Evolutionary conservation across 2,329 filamentous ascomycete species (phyloP), one percentile per base, ranked within the genome.

Genomic region (Fusarium sp.): DNA sequence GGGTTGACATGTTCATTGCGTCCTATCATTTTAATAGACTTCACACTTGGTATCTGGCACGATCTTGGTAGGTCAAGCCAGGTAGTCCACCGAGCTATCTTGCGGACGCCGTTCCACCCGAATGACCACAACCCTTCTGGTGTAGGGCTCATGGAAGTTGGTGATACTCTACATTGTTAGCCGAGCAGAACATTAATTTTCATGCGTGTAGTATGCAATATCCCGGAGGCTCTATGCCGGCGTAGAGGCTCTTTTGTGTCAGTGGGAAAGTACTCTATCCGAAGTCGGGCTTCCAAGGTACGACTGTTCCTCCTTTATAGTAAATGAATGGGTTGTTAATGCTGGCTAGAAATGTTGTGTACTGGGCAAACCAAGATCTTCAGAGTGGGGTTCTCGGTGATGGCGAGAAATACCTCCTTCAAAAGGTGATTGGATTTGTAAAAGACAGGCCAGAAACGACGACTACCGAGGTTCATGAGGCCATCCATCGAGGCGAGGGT

Each of bases 1-100:
- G 68, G 63, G 1, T 15, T 71, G 8, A 5, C 31, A 7, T 68
- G 39, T n/a, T 55, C 63, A 1, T 4, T 71, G 0, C 67, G 67
- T 4, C 63, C 63, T 1, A 9, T 39, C 2, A 52, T 23, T 3
- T 11, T 28, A 3, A 30, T 71, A 6, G 4, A 28, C 1, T 0
- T 0, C 1, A 0, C 0, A 0, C 36, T 55, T 6, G 0, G 0
- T 1, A 16, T 65, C 0, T 70, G 63, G 48, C 0, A 0, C 0
- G 1, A 5, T 2, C 15, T 53, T 2, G 0, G 6, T 8, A n/a
- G 8, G 1, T 7, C 43, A n/a, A 31, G 13, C 8, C 16, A 58
- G 10, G 1, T 15, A 1, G 4, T 37, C 4, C 44, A 28, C 6
- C 11, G 28, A 34, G 31, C 31, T 6, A 23, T 70, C 5, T 1